Evolutionary conservation across 163 green algal genomes (phyloP), one percentile per base, ranked within the genome.

Genomic region (Scenedesmus sp.): DNA sequence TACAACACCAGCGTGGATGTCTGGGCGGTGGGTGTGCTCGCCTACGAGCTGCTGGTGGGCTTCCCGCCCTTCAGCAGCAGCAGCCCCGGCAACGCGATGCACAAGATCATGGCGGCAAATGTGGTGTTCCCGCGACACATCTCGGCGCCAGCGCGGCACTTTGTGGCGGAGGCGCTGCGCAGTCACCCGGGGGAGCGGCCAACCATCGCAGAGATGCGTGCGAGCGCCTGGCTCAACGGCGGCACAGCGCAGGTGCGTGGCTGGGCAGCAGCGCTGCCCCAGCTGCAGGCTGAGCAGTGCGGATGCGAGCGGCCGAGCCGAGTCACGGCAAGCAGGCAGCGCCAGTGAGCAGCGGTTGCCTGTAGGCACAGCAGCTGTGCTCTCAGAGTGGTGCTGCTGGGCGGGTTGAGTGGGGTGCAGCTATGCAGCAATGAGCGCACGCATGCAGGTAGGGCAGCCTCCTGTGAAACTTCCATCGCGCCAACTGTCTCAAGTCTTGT

Each of bases 1-100:
- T 94, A 95, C 44, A 85, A 93, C 90, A 86, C 92, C 26, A 70
- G 53, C n/a, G 94, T 97, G 43, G 96, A 97, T 90, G 91, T 95
- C 0, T 97, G 96, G 96, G 95, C 96, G 16, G 91, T 95, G 44
- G 96, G 96, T 5, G 91, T 97, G 20, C 92, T 98, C 46, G 94
- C 94, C 12, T 98, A 96, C 85, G 95, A 97, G 91, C 93, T 97
- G 56, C 87, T 98, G 56, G 94, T 96, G 5, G 96, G 96, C 30
- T 87, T 85, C 43, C 93, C 96, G 24, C 96, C 96, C 1, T 98
- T 97, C 86, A 83, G 37, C 81, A 73, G 46, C 46, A 86, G 44
- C 82, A 88, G 22, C 13, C 33, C 82, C 15, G 37, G 53, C 53
- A 40, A 88, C 30, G 51, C 82, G 35, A 40, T 88, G 82, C n/a